phyloP scores from a whole-genome alignment of 768 basidiomycete genomes.

The Boletus reticuloceps region DNA sequence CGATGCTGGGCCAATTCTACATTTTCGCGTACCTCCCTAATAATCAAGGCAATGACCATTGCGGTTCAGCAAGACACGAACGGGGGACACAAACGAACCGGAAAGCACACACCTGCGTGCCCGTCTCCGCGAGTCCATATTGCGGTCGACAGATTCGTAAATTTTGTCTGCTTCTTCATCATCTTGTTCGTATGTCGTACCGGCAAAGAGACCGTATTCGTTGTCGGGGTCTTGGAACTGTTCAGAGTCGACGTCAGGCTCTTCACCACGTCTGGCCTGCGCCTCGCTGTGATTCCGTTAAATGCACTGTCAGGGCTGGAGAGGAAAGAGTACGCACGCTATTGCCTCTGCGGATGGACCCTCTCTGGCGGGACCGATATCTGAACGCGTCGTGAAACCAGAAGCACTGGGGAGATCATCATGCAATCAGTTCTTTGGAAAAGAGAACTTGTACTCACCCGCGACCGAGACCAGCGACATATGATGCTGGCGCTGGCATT shows the following conservation, averaged over 20 bases:
- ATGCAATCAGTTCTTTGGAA: conserved; percentile 2
- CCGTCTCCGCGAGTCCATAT: conserved; percentile 85
- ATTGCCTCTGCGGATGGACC: conserved; percentile 90
- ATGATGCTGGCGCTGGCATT: conserved; percentile 93
- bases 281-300: conserved; percentile 60
- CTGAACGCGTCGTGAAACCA: conserved; percentile 95
- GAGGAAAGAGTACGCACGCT: conserved; percentile 54
- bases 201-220: conserved; percentile 93
- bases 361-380: conserved; percentile 97
- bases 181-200: conserved; percentile 93
- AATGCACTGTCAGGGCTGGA: neutral
- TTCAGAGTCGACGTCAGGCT: conserved; percentile 83
- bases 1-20: conserved; percentile 74
- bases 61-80: neutral
- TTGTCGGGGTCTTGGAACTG: conserved; percentile 97
- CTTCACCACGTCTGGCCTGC: conserved; percentile 83
- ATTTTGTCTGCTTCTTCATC: conserved; percentile 97
- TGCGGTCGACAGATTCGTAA: conserved; percentile 87
- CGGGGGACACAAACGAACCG: conserved; percentile 36
- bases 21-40: conserved; percentile 74
- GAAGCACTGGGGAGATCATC: conserved; percentile 62
- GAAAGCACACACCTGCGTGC: conserved; percentile 65
- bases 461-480: conserved; percentile 97
- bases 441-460: conserved; percentile 53
- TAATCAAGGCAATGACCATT: neutral